phyloP scores from a whole-genome alignment of 2,329 filamentous ascomycete species.

The Epichloe glyceriae region DNA sequence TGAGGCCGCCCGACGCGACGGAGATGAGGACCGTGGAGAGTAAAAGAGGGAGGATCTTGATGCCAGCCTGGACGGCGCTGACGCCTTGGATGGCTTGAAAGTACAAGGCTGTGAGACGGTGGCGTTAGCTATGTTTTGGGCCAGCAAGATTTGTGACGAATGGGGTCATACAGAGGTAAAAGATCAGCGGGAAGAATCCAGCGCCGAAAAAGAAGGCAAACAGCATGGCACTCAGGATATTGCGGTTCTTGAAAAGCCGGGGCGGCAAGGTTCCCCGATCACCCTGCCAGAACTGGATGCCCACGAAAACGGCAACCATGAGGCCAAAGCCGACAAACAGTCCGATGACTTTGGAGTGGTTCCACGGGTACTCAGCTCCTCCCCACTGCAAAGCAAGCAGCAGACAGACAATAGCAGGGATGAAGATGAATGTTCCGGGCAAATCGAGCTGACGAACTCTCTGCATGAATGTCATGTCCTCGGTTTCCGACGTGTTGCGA shows the following conservation, averaged over 20 bases:
- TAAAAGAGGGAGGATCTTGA: slow-evolving; percentile 40
- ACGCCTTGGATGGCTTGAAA: slow-evolving; percentile 42
- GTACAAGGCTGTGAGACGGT: slow-evolving; percentile 27
- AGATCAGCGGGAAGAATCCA: slow-evolving; percentile 39
- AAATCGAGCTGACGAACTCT: slow-evolving; percentile 36
- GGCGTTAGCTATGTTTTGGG: background rate
- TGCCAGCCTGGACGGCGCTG: slow-evolving; percentile 38
- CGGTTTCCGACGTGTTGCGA: slow-evolving; percentile 21
- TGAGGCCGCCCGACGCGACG: slow-evolving; percentile 28
- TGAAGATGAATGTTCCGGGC: slow-evolving; percentile 34
- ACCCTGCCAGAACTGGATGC: slow-evolving; percentile 29
- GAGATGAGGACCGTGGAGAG: slow-evolving; percentile 37
- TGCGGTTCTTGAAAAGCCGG: slow-evolving; percentile 31
- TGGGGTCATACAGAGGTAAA: slow-evolving; percentile 32
- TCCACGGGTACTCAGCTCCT: slow-evolving; percentile 39
- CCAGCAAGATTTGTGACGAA: slow-evolving; percentile 5
- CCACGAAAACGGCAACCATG: slow-evolving; percentile 33
- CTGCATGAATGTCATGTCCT: slow-evolving; percentile 18
- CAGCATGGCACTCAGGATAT: slow-evolving; percentile 25
- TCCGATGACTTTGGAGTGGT: slow-evolving; percentile 33
- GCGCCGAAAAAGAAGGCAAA: slow-evolving; percentile 38
- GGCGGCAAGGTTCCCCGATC: slow-evolving; percentile 33
- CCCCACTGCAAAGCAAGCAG: slow-evolving; percentile 46
- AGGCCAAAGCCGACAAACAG: slow-evolving; percentile 36
- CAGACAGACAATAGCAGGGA: slow-evolving; percentile 38